Evolutionary conservation across 208 protist genomes (phyloP), one percentile per base, ranked within the genome.

Genomic region (Acanthamoeba lenticulata): DNA sequence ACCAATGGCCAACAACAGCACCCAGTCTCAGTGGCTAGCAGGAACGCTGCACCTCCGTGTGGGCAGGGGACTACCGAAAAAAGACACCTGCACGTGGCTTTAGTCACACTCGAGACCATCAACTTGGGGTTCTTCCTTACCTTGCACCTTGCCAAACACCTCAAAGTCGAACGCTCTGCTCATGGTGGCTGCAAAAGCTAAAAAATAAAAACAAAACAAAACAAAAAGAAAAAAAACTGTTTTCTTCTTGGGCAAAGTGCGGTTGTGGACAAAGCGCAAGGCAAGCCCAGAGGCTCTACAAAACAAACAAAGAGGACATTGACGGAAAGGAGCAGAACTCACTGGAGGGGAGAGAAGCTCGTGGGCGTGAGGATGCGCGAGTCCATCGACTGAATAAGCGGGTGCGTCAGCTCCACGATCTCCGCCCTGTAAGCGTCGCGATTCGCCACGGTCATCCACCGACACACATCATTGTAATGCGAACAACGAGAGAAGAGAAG

Each of bases 81-180:
- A 83, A 83, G 15, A 83, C 72, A n/a, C 72, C 72, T 83, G 72
- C 19, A 7, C 21, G 1, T 6, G 24, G 27, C 9, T 27, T 19
- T 15, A n/a, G n/a, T n/a, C n/a, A n/a, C n/a, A n/a, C n/a, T n/a
- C n/a, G n/a, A n/a, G n/a, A n/a, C n/a, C n/a, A n/a, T 49, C 42
- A 5, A 34, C 38, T 11, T 49, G 11, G 38, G 11, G 13, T 42
- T 49, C 60, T 83, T 7, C 72, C 44, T 42, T 40, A 90, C 81
- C 81, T 67, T 90, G 81, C 81, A 90, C 81, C 32, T 90, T 90
- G 81, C 81, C 81, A 24, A 90, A 90, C 36, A 90, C 81, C 81
- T 90, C 81, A 57, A 44, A 90, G 44, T 90, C 81, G 81, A 90
- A 90, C 17, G 29, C 34, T 38, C 21, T 17, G 4, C n/a, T 32